Conservation (phyloP, 2,329 filamentous ascomycete genomes). For the Rhytidhysteron rufulum region DNA sequence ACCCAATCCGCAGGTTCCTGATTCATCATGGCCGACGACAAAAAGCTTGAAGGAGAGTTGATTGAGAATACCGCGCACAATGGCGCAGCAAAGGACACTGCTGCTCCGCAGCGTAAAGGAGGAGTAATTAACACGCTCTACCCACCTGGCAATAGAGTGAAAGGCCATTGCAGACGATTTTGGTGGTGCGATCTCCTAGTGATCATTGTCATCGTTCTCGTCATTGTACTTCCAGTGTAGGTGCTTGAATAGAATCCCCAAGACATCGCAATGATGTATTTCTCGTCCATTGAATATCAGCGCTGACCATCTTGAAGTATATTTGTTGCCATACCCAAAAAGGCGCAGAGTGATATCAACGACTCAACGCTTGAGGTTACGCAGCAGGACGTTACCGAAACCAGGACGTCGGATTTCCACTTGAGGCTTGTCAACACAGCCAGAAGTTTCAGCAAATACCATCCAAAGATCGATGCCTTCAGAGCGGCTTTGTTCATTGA, state of each 20-base stretch:
- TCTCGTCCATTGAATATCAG: background rate
- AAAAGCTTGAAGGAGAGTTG: constrained; percentile 13
- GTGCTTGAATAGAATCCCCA: constrained; percentile 24
- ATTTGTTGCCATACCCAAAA: constrained; percentile 57
- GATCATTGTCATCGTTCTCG: constrained; percentile 47
- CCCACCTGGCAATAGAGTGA: constrained; percentile 28
- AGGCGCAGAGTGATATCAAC: constrained; percentile 54
- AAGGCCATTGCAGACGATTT: constrained; percentile 35
- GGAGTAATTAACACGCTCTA: constrained; percentile 31
- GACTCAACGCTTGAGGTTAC: constrained; percentile 49
- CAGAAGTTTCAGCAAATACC: constrained; percentile 47
- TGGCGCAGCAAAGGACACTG: constrained; percentile 4
- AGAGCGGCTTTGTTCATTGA: constrained; percentile 49
- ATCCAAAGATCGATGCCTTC: constrained; percentile 54
- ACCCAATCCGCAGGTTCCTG: background rate
- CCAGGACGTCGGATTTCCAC: constrained; percentile 46
- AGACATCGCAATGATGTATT: background rate
- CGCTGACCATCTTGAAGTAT: constrained; percentile 36
- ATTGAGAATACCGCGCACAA: constrained; percentile 15
- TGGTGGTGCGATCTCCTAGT: constrained; percentile 47
- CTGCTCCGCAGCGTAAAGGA: constrained; percentile 18
- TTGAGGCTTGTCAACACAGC: constrained; percentile 48
- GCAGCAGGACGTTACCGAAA: constrained; percentile 49
- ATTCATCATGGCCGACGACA: constrained; percentile 5
- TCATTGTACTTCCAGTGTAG: constrained; percentile 60